Evolutionary conservation across 192 early-diverging fungal species (phyloP).

Genomic region (Coemansia erecta): DNA sequence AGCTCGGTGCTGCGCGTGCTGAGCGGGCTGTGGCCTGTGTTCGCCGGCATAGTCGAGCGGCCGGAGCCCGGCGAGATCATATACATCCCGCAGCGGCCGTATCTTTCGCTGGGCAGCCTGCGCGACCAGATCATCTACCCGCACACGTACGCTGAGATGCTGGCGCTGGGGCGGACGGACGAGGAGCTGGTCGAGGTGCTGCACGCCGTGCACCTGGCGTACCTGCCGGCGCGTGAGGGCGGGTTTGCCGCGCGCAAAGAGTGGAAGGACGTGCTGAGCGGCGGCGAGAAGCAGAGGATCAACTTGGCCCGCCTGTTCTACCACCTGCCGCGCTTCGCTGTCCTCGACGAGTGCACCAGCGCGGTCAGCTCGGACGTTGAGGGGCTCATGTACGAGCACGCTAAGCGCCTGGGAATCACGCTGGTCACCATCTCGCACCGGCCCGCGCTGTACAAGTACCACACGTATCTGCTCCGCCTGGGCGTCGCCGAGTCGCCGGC

Average conservation of each 20-base stretch:
- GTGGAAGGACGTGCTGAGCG: slow-evolving; percentile 91
- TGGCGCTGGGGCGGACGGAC: slow-evolving; percentile 72
- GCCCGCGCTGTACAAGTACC: slow-evolving; percentile 93
- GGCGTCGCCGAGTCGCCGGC: slow-evolving; percentile 40
- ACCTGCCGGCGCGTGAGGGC: slow-evolving; percentile 84
- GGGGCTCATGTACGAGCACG: slow-evolving; percentile 83
- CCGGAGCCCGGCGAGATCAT: slow-evolving; percentile 83
- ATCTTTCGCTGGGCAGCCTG: slow-evolving; percentile 87
- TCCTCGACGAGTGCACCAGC: slow-evolving; percentile 90
- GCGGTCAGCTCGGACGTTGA: slow-evolving; percentile 94
- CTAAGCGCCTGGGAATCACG: slow-evolving; percentile 81
- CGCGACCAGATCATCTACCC: slow-evolving; percentile 98
- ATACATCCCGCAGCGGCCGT: slow-evolving; percentile 97
- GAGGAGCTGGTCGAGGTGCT: slow-evolving; percentile 80
- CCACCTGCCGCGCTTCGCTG: slow-evolving; percentile 90
- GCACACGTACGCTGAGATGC: slow-evolving; percentile 85
- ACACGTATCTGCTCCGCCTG: slow-evolving; percentile 88
- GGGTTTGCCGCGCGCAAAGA: slow-evolving; percentile 84
- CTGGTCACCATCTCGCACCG: slow-evolving; percentile 95
- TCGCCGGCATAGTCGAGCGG: slow-evolving; percentile 71
- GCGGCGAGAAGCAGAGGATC: slow-evolving; percentile 95
- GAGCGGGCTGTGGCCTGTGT: slow-evolving; percentile 94
- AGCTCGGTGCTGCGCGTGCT: slow-evolving; percentile 91
- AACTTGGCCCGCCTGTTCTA: slow-evolving; percentile 95
- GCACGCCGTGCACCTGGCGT: slow-evolving; percentile 76